Evolutionary conservation across 106 monocot genomes (phyloP), one percentile per base, ranked within the genome.

Genomic region (Apostasia shenzhenica): DNA sequence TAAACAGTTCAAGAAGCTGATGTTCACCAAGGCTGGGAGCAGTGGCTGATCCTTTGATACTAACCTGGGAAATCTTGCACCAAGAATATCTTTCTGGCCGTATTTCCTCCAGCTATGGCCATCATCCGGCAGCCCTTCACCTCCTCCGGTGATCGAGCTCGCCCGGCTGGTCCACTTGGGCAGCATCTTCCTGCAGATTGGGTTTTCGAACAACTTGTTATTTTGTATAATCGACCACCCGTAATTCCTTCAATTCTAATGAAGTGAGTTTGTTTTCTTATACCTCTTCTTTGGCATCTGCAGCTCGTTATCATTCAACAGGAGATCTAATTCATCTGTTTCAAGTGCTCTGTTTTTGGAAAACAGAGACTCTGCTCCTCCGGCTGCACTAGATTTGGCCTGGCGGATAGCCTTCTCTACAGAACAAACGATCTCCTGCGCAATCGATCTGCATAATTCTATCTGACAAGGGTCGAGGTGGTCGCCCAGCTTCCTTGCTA

Each of bases 91-190:
- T 66, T 88, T 88, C 67, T 84, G 84, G 41, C 88, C 88, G 41
- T 88, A 88, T 58, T 88, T 88, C 50, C 84, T 81, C 88, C 88
- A 88, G 70, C 61, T 81, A 50, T 76, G 74, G 8, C 83, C 84
- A 67, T 88, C 88, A 37, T 76, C 75, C 1, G 67, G 60, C 3
- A 70, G 44, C 69, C 38, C 45, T 57, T 57, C 57, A 26, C 7
- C 55, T 44, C 3, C 14, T 46, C 40, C 69, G 1, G 44, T 8
- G 46, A 12, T 44, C 57, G 57, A 12, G 0, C 69, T 70, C 57
- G 46, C 69, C 14, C 57, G 56, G 14, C 14, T 47, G n/a, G 42
- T 57, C 57, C 45, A 8, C 5, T 26, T 45, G 14, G 44, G 45
- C 43, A 45, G 0, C 39, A 13, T 70, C 55, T 70, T 70, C 69